A percentile compares a stretch with the other conserved stretches of the same genome.
These are phyloP conservation scores for Stentor coeruleus DNA, from an alignment of 73 alveolate species.

Conservation along the genomic window DNA sequence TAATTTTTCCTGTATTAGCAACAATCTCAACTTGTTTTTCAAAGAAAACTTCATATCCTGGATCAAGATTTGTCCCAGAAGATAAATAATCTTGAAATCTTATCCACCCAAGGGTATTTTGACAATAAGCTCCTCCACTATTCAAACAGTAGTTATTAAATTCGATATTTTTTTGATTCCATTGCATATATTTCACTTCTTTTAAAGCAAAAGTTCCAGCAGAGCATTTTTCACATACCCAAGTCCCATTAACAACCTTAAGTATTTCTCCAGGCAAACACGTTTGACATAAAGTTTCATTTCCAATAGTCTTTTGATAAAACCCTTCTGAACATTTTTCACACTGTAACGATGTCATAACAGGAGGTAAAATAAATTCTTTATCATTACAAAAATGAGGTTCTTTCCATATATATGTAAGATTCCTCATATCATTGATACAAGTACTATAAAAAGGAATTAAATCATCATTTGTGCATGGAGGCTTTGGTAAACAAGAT, in stretches of 20 bases:
- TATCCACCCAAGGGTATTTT: background rate
- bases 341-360: background rate
- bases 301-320: background rate
- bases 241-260: background rate
- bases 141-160: background rate
- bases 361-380: background rate
- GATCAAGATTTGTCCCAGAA: background rate
- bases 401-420: background rate
- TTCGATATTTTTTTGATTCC: background rate
- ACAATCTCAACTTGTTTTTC: background rate
- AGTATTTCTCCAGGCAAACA: background rate
- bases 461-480: background rate
- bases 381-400: background rate
- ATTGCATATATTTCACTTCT: background rate
- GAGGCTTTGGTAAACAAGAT: background rate
- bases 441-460: background rate
- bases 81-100: background rate
- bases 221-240: background rate
- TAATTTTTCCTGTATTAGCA: background rate
- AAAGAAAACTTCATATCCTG: background rate
- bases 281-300: background rate
- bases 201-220: background rate
- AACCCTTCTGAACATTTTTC: background rate
- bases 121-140: background rate
- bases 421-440: background rate